Conservation (phyloP, 2,329 filamentous ascomycete genomes). For the Clarireedia hainanense region DNA sequence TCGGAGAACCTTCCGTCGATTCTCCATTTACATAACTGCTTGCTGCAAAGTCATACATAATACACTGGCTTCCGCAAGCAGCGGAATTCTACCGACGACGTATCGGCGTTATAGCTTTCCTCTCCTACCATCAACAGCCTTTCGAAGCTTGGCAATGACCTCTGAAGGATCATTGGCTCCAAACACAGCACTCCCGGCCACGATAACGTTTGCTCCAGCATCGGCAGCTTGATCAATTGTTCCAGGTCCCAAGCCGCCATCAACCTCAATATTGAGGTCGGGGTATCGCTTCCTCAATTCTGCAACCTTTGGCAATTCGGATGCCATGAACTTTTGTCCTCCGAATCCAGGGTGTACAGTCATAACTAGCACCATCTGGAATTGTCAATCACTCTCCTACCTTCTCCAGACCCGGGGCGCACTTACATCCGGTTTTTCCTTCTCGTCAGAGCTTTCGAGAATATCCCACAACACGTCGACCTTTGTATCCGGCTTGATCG, state of each 20-base stretch:
- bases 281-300: constrained; percentile 79
- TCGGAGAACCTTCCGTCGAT: not conserved
- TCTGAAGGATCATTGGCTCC: constrained; percentile 81
- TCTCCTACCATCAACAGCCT: constrained; percentile 61
- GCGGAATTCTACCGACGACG: not conserved
- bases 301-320: constrained; percentile 87
- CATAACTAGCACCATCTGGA: constrained; percentile 96
- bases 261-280: constrained; percentile 92
- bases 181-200: constrained; percentile 93
- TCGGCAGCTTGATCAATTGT: constrained; percentile 94
- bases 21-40: not conserved
- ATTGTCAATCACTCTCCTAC: constrained; percentile 9
- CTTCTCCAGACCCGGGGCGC: not conserved
- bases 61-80: not conserved
- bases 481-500: constrained; percentile 85
- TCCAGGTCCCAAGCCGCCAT: constrained; percentile 78
- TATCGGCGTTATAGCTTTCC: constrained; percentile 15
- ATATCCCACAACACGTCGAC: constrained; percentile 92
- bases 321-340: constrained; percentile 97
- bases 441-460: constrained; percentile 61
- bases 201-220: constrained; percentile 95
- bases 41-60: not conserved
- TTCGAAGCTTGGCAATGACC: constrained; percentile 74
- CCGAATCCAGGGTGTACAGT: constrained; percentile 97
- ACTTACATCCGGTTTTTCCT: constrained; percentile 83